These are phyloP conservation scores for Microdochium paspali DNA, from an alignment of 2,329 filamentous ascomycete species.

Conservation along the genomic window DNA sequence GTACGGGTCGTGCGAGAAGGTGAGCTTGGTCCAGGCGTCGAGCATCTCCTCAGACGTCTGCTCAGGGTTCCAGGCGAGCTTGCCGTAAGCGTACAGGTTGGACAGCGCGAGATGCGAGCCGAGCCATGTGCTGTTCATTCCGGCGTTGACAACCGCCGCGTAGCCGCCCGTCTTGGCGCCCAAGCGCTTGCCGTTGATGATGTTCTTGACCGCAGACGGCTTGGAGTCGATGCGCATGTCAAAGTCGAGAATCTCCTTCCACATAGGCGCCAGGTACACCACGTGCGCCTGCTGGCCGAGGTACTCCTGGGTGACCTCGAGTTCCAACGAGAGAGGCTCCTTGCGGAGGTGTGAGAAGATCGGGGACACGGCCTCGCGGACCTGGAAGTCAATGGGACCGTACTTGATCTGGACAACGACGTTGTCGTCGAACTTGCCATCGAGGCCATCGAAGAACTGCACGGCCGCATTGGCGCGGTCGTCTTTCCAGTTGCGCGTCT, in stretches of 20 bases:
- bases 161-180: slow-evolving; percentile 48
- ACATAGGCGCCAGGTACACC: slow-evolving; percentile 58
- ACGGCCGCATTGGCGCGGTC: slow-evolving; percentile 64
- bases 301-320: slow-evolving; percentile 62
- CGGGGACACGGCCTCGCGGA: slow-evolving; percentile 57
- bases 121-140: slow-evolving; percentile 57
- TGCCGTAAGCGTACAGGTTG: slow-evolving; percentile 62
- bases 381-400: slow-evolving; percentile 66
- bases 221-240: slow-evolving; percentile 52
- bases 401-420: slow-evolving; percentile 68
- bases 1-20: slow-evolving; percentile 44
- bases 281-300: slow-evolving; percentile 61
- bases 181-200: slow-evolving; percentile 52
- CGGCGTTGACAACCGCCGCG: slow-evolving; percentile 59
- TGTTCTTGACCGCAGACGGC: slow-evolving; percentile 46
- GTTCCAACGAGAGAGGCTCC: slow-evolving; percentile 47
- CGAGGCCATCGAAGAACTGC: slow-evolving; percentile 54
- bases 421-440: slow-evolving; percentile 59
- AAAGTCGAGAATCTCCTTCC: slow-evolving; percentile 59
- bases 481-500: slow-evolving; percentile 47
- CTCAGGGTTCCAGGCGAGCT: slow-evolving; percentile 54
- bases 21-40: slow-evolving; percentile 58
- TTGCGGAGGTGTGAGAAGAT: slow-evolving; percentile 44
- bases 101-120: slow-evolving; percentile 62
- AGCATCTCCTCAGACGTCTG: slow-evolving; percentile 39